Conservation (phyloP, 805 yeast genomes). For the Lachancea dasiensis region DNA sequence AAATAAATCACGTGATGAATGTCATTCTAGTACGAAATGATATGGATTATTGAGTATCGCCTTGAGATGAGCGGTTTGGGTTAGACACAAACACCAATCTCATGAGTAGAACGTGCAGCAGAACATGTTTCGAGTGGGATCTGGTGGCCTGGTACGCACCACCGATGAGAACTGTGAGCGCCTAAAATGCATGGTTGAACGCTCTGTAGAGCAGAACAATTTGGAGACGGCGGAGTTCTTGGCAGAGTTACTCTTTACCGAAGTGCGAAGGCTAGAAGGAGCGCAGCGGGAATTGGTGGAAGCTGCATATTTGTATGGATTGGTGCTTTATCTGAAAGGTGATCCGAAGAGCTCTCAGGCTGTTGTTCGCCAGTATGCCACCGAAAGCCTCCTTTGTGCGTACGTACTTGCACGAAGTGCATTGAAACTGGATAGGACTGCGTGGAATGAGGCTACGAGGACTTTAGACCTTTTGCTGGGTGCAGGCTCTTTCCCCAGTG, state of each 20-base stretch:
- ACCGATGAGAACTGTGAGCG: conserved; percentile 7
- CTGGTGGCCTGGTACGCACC: conserved; percentile 7
- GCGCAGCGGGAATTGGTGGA: conserved; percentile 35
- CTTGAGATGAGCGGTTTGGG: no score
- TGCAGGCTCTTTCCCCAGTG: neutral
- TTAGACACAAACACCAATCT: no score
- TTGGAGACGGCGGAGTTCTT: conserved; percentile 73
- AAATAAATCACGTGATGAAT: no score
- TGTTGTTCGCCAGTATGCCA: conserved; percentile 31
- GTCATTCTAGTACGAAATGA: no score
- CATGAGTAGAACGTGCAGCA: neutral
- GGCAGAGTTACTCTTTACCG: conserved; percentile 72
- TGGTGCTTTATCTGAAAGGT: conserved; percentile 53
- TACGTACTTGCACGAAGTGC: conserved; percentile 66
- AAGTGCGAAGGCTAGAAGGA: conserved; percentile 24
- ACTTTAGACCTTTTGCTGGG: conserved; percentile 1
- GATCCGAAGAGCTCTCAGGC: conserved; percentile 60
- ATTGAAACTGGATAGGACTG: conserved; percentile 13
- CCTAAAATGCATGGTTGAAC: conserved; percentile 17
- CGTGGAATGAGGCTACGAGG: conserved; percentile 6
- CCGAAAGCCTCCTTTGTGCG: conserved; percentile 64
- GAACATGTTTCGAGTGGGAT: conserved; percentile 7
- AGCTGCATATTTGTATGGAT: conserved; percentile 62
- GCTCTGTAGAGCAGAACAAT: conserved; percentile 25
- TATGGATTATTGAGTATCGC: no score